Percentiles rank a stretch among this genome's conserved stretches.
Conservation (phyloP, 345 rosid genomes). For the Gossypium thurberi region DNA sequence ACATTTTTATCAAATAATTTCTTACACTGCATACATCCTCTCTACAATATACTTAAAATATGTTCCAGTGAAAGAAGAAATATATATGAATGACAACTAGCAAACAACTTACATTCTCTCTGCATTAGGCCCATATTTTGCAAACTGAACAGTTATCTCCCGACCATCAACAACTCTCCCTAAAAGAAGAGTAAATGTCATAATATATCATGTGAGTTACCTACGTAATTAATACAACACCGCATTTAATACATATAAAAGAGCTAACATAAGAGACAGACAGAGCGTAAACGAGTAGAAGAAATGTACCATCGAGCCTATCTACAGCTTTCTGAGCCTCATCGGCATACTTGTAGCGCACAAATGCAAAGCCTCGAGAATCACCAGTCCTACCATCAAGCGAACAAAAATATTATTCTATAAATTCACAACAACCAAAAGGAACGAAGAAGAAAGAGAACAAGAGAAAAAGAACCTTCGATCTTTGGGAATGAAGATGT, state of each 20-base stretch:
- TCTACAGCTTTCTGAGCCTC: conserved; percentile 76
- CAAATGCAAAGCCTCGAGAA: conserved; percentile 74
- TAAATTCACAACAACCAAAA: background rate
- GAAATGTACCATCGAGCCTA: conserved; percentile 51
- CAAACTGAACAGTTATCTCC: conserved; percentile 92
- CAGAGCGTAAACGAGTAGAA: background rate
- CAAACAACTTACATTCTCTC: conserved; percentile 67
- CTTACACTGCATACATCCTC: background rate
- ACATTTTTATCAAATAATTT: background rate
- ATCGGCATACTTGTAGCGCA: conserved; percentile 62
- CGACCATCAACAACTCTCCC: conserved; percentile 93
- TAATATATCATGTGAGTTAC: background rate
- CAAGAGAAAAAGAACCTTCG: conserved; percentile 43
- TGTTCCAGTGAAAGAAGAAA: background rate
- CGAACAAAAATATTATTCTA: background rate
- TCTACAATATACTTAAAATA: background rate
- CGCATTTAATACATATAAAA: background rate
- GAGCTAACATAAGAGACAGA: background rate
- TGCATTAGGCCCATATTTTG: conserved; percentile 94
- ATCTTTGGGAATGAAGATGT: conserved; percentile 76
- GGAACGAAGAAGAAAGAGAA: background rate
- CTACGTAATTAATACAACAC: background rate
- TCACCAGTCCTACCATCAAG: conserved; percentile 39
- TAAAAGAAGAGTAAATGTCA: conserved; percentile 21
- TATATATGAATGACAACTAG: background rate